These are phyloP conservation scores for Eudorina sp. DNA, from an alignment of 139 green algal species.

Conservation along the genomic window DNA sequence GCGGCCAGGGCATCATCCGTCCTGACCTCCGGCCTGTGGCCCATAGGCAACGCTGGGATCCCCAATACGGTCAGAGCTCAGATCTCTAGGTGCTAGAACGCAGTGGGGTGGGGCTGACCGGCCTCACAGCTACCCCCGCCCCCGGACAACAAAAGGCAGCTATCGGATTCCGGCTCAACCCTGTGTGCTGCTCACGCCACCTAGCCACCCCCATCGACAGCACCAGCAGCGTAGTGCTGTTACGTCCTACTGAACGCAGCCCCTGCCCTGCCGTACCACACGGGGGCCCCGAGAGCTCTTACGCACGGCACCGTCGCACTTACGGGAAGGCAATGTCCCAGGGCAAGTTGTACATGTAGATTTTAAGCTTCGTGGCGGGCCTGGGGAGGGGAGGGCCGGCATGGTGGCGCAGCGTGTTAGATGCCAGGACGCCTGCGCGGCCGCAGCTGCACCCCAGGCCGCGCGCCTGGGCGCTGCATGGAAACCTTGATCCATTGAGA, in stretches of 20 bases:
- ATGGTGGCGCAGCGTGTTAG: background rate
- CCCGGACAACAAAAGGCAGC: no score
- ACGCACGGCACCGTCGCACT: no score
- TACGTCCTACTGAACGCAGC: no score
- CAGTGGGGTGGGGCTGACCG: background rate
- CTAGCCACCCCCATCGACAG: no score
- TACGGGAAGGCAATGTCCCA: constrained; percentile 47
- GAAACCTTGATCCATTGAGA: no score
- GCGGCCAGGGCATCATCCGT: background rate
- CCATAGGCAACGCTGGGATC: no score
- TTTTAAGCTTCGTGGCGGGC: background rate
- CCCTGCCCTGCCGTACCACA: no score
- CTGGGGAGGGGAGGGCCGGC: background rate
- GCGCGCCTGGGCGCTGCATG: background rate
- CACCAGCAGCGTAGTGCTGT: no score
- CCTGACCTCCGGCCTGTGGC: no score
- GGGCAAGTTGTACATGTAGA: constrained; percentile 46
- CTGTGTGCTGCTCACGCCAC: background rate
- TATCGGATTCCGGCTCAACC: background rate
- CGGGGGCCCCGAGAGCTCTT: no score
- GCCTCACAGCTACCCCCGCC: background rate
- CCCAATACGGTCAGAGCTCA: no score
- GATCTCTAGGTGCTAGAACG: background rate
- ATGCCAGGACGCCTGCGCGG: background rate
- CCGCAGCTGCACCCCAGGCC: background rate